Conservation (phyloP, 2,329 filamentous ascomycete genomes). For the Penicillium sp. region DNA sequence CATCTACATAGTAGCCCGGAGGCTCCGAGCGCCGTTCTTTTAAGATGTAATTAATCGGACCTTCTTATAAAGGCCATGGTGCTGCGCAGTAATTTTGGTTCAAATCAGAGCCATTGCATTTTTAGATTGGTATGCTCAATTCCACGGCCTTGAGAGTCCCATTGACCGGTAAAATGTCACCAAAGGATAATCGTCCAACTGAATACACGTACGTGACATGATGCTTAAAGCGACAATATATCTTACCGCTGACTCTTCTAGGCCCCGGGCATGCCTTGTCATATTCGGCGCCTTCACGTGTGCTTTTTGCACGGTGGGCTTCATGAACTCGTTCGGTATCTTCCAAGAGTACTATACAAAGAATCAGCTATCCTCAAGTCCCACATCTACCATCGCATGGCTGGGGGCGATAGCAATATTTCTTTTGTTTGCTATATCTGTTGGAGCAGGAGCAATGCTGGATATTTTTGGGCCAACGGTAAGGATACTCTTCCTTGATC, state of each 20-base stretch:
- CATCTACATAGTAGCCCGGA: constrained; percentile 3
- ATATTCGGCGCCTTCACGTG: constrained; percentile 29
- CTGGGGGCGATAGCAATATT: constrained; percentile 32
- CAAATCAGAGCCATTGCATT: neutral
- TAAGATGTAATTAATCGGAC: neutral
- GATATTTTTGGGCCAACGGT: constrained; percentile 32
- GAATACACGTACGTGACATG: constrained; percentile 25
- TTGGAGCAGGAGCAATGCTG: constrained; percentile 28
- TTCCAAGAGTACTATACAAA: constrained; percentile 34
- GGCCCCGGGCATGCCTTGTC: constrained; percentile 24
- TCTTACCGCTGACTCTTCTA: constrained; percentile 5
- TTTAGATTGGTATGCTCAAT: neutral
- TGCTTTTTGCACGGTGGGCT: constrained; percentile 38
- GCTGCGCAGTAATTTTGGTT: neutral
- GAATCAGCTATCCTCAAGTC: constrained; percentile 22
- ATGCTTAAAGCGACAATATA: neutral
- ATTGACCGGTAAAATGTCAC: neutral
- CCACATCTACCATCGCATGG: constrained; percentile 34
- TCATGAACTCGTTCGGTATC: constrained; percentile 37
- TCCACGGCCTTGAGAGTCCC: neutral
- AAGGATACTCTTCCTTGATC: neutral
- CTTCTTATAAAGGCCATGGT: neutral
- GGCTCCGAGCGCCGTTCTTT: constrained; percentile 1
- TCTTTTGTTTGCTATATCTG: constrained; percentile 29
- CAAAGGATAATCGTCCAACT: neutral